These are phyloP conservation scores for Clathrospora elynae DNA, from an alignment of 2,329 filamentous ascomycete species.

Conservation along the genomic window DNA sequence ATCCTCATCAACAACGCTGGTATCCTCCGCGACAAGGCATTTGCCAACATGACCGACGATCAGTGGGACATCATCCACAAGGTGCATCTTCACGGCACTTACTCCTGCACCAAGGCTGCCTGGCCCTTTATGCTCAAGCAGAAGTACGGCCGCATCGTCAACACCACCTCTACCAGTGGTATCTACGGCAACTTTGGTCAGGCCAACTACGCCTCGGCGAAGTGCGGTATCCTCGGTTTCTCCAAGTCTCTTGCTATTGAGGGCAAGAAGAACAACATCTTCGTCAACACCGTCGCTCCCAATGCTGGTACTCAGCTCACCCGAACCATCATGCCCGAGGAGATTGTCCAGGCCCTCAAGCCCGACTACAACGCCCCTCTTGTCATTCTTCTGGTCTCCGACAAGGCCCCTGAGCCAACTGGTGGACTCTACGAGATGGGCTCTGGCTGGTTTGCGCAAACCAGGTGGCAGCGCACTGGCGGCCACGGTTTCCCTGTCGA, in stretches of 20 bases:
- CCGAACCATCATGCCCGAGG: slow-evolving; percentile 88
- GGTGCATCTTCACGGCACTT: slow-evolving; percentile 91
- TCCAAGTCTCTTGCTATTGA: slow-evolving; percentile 91
- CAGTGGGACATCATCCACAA: slow-evolving; percentile 91
- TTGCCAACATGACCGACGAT: slow-evolving; percentile 94
- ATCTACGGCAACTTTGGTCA: slow-evolving; percentile 99
- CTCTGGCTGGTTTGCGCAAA: slow-evolving; percentile 89
- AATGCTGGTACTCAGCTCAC: slow-evolving; percentile 98
- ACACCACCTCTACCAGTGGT: slow-evolving; percentile 95
- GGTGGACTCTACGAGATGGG: slow-evolving; percentile 93
- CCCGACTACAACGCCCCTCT: slow-evolving; percentile 96
- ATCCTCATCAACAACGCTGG: slow-evolving; percentile 98
- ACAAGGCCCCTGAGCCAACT: slow-evolving; percentile 84
- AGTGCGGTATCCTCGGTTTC: slow-evolving; percentile 85
- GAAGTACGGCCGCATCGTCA: slow-evolving; percentile 95
- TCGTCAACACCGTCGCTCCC: slow-evolving; percentile 95
- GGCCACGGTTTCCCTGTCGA: slow-evolving; percentile 92
- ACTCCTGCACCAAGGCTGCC: slow-evolving; percentile 94
- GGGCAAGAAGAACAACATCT: slow-evolving; percentile 96
- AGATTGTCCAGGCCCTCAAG: slow-evolving; percentile 98
- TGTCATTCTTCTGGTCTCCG: slow-evolving; percentile 82
- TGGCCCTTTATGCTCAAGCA: slow-evolving; percentile 99
- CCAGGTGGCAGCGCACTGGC: slow-evolving; percentile 90
- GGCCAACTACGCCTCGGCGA: slow-evolving; percentile 85
- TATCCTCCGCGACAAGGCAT: slow-evolving; percentile 97